phyloP scores from a whole-genome alignment of 2,329 filamentous ascomycete species.

The Exophiala aquamarina region DNA sequence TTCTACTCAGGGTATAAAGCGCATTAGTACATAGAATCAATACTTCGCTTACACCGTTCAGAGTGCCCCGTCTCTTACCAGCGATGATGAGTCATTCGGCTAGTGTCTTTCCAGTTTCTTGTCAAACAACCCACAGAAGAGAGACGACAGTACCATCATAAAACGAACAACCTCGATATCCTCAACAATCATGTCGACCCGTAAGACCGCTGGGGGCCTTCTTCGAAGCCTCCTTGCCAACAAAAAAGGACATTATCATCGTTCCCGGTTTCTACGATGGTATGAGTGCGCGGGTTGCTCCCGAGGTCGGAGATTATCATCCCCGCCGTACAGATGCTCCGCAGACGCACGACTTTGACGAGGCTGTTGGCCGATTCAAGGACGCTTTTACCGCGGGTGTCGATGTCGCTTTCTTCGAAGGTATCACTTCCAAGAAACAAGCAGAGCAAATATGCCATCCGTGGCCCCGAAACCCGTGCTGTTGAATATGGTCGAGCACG shows the following conservation, averaged over 20 bases:
- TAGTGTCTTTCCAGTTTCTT: too few species aligned
- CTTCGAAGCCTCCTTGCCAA: not conserved
- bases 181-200: too few species aligned
- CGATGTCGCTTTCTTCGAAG: constrained; percentile 44
- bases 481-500: constrained; percentile 47
- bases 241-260: constrained; percentile 48
- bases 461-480: constrained; percentile 40
- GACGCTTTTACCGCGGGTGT: constrained; percentile 40
- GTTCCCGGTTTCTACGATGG: constrained; percentile 70
- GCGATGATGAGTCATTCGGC: too few species aligned
- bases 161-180: too few species aligned
- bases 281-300: constrained; percentile 55
- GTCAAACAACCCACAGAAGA: too few species aligned
- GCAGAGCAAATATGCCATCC: constrained; percentile 32
- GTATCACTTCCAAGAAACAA: constrained; percentile 38
- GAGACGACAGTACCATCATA: too few species aligned
- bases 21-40: too few species aligned
- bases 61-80: too few species aligned
- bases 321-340: constrained; percentile 43
- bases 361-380: constrained; percentile 36
- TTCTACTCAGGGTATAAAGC: too few species aligned
- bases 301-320: constrained; percentile 51
- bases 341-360: constrained; percentile 39
- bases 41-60: too few species aligned
- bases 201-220: too few species aligned